Percentiles rank a stretch among this genome's conserved stretches.
phyloP scores from a whole-genome alignment of 2,329 filamentous ascomycete species.

The Macrophomina tecta region DNA sequence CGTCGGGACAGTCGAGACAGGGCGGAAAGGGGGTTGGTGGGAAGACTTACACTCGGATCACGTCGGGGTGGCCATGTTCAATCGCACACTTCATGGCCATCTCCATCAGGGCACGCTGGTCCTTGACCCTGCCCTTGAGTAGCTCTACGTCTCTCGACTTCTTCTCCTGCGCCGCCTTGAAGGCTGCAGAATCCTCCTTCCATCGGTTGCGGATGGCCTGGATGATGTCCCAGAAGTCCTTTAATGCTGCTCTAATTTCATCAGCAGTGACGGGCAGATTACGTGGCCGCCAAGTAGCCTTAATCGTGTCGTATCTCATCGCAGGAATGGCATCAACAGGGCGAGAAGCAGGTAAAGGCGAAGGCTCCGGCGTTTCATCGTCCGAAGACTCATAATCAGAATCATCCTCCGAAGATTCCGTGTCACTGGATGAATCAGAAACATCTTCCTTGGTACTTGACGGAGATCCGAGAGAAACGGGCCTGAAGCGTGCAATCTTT shows the following conservation, averaged over 20 bases:
- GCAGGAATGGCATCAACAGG: constrained; percentile 60
- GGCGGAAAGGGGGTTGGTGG: constrained; percentile 14
- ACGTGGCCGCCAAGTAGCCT: constrained; percentile 65
- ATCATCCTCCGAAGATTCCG: constrained; percentile 57
- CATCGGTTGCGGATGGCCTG: constrained; percentile 66
- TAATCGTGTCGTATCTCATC: constrained; percentile 64
- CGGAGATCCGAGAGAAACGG: constrained; percentile 22
- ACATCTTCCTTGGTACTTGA: constrained; percentile 37
- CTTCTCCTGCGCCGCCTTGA: constrained; percentile 62
- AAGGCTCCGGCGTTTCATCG: constrained; percentile 59
- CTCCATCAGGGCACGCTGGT: constrained; percentile 64
- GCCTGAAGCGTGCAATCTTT: constrained; percentile 24
- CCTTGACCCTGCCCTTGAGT: constrained; percentile 62
- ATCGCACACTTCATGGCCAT: constrained; percentile 54
- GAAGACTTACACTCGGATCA: constrained; percentile 50
- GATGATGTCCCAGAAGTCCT: constrained; percentile 65
- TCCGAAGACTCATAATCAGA: constrained; percentile 60
- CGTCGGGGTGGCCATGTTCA: constrained; percentile 54
- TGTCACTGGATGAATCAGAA: constrained; percentile 53
- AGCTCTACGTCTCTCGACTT: constrained; percentile 62
- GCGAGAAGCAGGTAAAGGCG: constrained; percentile 60
- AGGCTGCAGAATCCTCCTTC: constrained; percentile 62
- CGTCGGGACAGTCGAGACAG: background rate
- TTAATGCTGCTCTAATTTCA: constrained; percentile 61
- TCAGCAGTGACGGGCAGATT: constrained; percentile 56